Base-by-base conservation (phyloP, 179 eudicot species). In the Beta corolliflora region DNA sequence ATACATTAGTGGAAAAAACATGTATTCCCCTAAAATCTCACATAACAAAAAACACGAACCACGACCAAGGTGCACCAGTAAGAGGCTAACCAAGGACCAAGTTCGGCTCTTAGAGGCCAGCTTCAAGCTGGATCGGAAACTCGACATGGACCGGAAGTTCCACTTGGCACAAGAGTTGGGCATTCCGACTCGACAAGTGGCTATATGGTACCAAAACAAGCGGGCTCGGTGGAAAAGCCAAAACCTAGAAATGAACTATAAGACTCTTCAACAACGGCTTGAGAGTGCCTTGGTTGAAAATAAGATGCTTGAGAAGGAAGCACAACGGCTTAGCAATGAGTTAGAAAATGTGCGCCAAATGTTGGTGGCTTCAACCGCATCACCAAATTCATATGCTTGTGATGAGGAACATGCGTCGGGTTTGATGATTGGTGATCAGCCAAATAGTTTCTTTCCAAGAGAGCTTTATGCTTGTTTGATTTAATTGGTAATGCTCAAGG, bases 121-220 rank as follows among this genome's bases (percentile, higher is more conserved):
- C 67, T 88, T 90, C 85, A 84, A 58, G 82, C 48, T 78, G 79
- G 86, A 88, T 73, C 79, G 81, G 21, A 84, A 83, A 77, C 91
- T 88, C 44, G 88, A 90, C 61, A 79, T 86, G 1, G 86, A 88
- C 2, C 75, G 85, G 5, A 90, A 90, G 77, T 56, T 78, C 36
- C 89, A 85, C 19, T 84, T 90, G 1, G 87, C 89, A 0, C 83
- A 82, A 55, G 81, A 90, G 65, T 84, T 88, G 29, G 88, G 89
- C 13, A 59, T 90, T 18, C 84, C 92, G 10, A 72, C 86, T 0
- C 78, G 88, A 48, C 86, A 87, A 65, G 81, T 90, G 15, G 86
- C 92, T 1, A 70, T 84, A 15, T 90, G 92, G 92, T 90, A 90
- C 73, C 91, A 88, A 29, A 90, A 88, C 84, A 90, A 84, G 85